Base-by-base conservation (phyloP, 306 rosid species). In the Gynostemma pentaphyllum region DNA sequence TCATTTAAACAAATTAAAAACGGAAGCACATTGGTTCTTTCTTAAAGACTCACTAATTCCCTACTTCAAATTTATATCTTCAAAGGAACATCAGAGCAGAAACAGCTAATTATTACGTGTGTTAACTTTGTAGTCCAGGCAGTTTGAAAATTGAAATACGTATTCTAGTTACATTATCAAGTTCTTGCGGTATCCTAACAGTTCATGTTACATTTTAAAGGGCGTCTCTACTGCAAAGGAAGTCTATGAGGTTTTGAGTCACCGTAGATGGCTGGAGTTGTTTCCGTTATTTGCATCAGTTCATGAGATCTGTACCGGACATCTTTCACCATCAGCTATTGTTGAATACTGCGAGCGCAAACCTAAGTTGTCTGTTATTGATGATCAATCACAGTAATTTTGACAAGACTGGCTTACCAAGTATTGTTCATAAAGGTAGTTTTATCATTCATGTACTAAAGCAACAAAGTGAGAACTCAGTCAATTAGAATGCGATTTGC, bases 201-300 rank as follows among this genome's bases (percentile, higher is more conserved):
- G 6, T 37, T 29, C 15, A 2, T 9, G 12, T 42, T 67, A 32
- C 72, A 45, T 61, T 62, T 72, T 61, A 41, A 83, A 92, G 99
- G 97, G 97, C 37, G 97, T 92, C 30, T 86, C 90, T 22, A 92
- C 97, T 19, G 90, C 97, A 24, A 78, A 68, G 76, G 99, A 92
- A 72, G 86, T 92, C 28, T 75, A 86, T 45, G 99, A 84, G 81
- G 95, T 92, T 73, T 63, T 92, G 48, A 70, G 67, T 9, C 80
- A 85, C 75, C 96, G 89, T 6, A 95, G 94, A 57, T 92, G 95
- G 90, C 76, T 86, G 45, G 86, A 81, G 62, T 56, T 72, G 70
- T 92, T 92, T 73, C 99, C 99, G 5, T 84, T 92, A 37, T 86
- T 88, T 68, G 75, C 87, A 73, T 65, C 87, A 27, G 99, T 92